phyloP scores from a whole-genome alignment of 495 filamentous ascomycete genomes.

The Annulohypoxylon stygium region DNA sequence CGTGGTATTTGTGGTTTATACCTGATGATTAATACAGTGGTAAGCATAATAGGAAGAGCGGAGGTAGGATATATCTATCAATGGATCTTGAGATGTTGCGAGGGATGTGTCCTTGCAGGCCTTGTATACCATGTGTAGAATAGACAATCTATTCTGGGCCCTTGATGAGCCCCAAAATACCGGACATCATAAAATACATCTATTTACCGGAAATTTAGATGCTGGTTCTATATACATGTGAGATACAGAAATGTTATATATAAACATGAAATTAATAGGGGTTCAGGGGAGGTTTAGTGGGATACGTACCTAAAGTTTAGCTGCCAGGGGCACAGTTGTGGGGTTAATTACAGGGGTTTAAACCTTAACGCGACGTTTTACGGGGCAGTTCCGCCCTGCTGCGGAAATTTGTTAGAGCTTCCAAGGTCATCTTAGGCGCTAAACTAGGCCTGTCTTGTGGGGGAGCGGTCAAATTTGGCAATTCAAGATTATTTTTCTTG shows the following conservation, averaged over 20 bases:
- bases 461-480: conserved; percentile 49
- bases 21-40: conserved; percentile 22
- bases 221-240: too few species aligned
- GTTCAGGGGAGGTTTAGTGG: not conserved
- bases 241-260: not conserved
- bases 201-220: not conserved
- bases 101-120: not conserved
- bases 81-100: not conserved
- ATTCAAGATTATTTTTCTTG: conserved; percentile 47
- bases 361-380: conserved; percentile 14
- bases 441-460: conserved; percentile 18
- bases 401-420: conserved; percentile 6
- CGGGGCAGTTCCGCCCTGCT: not conserved
- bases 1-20: conserved; percentile 11
- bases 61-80: conserved; percentile 22
- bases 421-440: conserved; percentile 20
- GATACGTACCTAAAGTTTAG: not conserved
- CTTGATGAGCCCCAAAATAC: not conserved
- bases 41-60: not conserved
- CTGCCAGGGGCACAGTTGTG: not conserved
- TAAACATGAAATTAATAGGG: not conserved
- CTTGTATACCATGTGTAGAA: conserved; percentile 23
- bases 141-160: conserved; percentile 3
- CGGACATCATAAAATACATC: not conserved
- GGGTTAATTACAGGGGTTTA: not conserved